phyloP scores from a whole-genome alignment of 768 basidiomycete species.

The Hericium erinaceus region DNA sequence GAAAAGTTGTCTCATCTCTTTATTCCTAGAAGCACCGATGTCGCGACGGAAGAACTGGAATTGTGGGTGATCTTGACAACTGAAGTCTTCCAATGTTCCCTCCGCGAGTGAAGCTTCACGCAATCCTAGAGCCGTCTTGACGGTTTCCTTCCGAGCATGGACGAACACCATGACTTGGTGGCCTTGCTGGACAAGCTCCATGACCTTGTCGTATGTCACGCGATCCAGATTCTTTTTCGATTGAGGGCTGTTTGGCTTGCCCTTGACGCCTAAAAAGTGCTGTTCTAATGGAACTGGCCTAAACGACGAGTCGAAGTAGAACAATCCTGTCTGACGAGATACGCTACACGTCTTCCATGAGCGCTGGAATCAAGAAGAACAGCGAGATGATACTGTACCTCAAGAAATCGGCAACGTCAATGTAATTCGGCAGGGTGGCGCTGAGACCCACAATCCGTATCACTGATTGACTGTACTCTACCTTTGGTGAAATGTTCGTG shows the following conservation, averaged over 20 bases:
- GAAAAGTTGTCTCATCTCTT: conserved; percentile 94
- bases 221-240: conserved; percentile 82
- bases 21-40: conserved; percentile 77
- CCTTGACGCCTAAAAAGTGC: conserved; percentile 89
- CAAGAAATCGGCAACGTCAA: conserved; percentile 93
- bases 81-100: conserved; percentile 69
- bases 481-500: conserved; percentile 33
- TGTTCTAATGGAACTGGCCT: conserved; percentile 94
- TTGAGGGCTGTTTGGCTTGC: conserved; percentile 66
- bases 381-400: conserved; percentile 48
- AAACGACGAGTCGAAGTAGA: conserved; percentile 98
- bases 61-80: conserved; percentile 71
- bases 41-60: conserved; percentile 68
- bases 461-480: conserved; percentile 91
- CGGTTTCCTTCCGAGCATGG: conserved; percentile 96
- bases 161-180: conserved; percentile 99
- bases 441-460: conserved; percentile 95
- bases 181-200: conserved; percentile 77
- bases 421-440: conserved; percentile 94
- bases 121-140: conserved; percentile 77
- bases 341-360: conserved; percentile 44
- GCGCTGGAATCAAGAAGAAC: background rate
- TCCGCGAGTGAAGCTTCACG: conserved; percentile 69
- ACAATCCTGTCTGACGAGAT: conserved; percentile 76
- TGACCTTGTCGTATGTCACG: conserved; percentile 86